Evolutionary conservation across 352 stramenopile genomes (phyloP), one percentile per base, ranked within the genome.

Genomic region (Globisporangium splendens): DNA sequence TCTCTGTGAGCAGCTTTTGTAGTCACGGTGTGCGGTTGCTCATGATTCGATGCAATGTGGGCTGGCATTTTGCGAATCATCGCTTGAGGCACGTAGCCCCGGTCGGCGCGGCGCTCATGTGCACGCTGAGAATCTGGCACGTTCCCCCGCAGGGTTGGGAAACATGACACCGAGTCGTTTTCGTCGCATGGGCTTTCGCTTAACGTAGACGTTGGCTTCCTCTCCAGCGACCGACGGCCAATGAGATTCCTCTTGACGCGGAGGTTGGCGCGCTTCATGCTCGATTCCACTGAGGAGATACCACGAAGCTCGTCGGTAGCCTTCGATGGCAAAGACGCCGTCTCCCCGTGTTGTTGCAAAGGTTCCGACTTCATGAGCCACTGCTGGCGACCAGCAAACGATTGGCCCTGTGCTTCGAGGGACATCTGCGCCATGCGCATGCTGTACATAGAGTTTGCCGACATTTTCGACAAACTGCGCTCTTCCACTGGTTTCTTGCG

Each of bases 361-460:
- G 60, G n/a, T 22, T 56, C 48, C 7, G 53, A 41, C 12, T 58
- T 51, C 24, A 57, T 39, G 46, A 66, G 48, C 54, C 54, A 66
- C 24, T 62, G 53, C 20, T 59, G 55, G 7, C 60, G 46, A 3
- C 53, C 50, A 0, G n/a, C 38, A 21, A 63, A 63, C 15, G 57
- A 53, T 17, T 33, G 38, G 3, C 47, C 54, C 18, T 79, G 52
- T 15, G 70, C 59, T 28, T 80, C 63, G 12, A 85, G 66, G 20
- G 72, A 71, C 1, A 83, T 54, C 20, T 83, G 72, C 22, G 75
- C 64, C 12, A 66, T 64, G 2, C 73, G 75, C 63, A 85, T 70
- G 50, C 65, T 68, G 62, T 85, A 85, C 2, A 76, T 44, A 1
- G 72, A 83, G 17, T 48, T 61, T 18, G 70, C 53, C 21, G 70